These are phyloP conservation scores for Nadsonia fulvescens DNA, from an alignment of 805 yeast genomes.

Conservation along the genomic window DNA sequence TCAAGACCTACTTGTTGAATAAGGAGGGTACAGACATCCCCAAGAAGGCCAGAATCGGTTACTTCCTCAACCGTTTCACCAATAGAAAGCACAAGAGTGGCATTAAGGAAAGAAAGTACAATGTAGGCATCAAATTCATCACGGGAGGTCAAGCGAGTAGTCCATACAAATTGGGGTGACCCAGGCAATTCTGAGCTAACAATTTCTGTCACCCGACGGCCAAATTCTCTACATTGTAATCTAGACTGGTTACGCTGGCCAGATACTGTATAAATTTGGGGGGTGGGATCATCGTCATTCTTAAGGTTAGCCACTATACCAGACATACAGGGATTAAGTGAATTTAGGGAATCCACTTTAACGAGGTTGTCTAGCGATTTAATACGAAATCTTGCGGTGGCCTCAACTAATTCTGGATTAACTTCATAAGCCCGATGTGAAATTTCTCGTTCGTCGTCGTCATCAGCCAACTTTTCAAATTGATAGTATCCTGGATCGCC, in stretches of 20 bases:
- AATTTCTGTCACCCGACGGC: constrained; percentile 39
- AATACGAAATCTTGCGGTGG: constrained; percentile 13
- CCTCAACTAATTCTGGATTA: no score
- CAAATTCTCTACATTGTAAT: constrained; percentile 33
- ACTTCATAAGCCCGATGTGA: no score
- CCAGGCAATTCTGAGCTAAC: constrained; percentile 67
- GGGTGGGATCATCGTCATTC: constrained; percentile 20
- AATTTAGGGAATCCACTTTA: constrained; percentile 23
- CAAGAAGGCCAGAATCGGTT: constrained; percentile 41
- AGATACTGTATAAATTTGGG: constrained; percentile 24
- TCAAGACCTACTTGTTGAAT: constrained; percentile 48
- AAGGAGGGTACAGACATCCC: constrained; percentile 41
- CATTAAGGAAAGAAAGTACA: constrained; percentile 43
- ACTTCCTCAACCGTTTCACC: constrained; percentile 72
- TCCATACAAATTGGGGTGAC: constrained; percentile 42
- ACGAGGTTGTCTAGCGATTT: constrained; percentile 33
- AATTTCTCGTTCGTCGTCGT: constrained; percentile 15
- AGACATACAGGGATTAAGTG: constrained; percentile 34
- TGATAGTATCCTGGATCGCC: constrained; percentile 59
- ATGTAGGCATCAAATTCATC: constrained; percentile 43
- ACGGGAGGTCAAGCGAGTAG: constrained; percentile 29
- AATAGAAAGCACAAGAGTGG: constrained; percentile 55
- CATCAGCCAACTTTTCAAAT: constrained; percentile 58
- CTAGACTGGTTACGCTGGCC: constrained; percentile 28
- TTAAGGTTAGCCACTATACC: constrained; percentile 19